Base-by-base conservation (phyloP, 2,329 filamentous ascomycete species). In the Spiromastix sp. region DNA sequence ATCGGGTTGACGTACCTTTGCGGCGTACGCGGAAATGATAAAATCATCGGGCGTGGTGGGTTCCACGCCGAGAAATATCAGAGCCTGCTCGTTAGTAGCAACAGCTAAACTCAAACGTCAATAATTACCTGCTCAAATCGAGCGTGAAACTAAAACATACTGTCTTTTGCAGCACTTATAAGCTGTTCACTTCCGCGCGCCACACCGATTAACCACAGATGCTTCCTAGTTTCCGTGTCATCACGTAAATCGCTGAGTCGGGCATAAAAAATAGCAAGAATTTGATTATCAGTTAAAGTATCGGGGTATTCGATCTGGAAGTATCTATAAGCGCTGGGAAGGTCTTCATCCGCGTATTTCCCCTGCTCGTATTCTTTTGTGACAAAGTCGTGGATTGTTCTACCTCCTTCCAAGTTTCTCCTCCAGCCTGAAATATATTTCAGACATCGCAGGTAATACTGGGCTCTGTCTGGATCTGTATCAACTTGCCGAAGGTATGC, bases 401-500 rank as follows among this genome's bases (percentile, higher is more conserved):
- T 39, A 27, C 72, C 67, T 49, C 71, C 77, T 21, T 66, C 57
- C 30, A 52, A 42, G 2, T 52, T 51, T 17, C 48, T 52, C 35
- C 77, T 64, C 12, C 71, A 67, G 16, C 60, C 59, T 11, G 72
- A 71, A 35, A 84, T 70, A 30, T 68, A 62, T 44, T 71, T 66
- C n/a, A 85, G 60, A 47, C 74, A 79, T 52, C 79, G 71, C 40
- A 82, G 67, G 51, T 82, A 83, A 49, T 75, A 74, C 2, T 75
- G 57, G 12, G 61, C 60, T 40, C 72, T 71, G 13, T 47, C 43
- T 13, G 68, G 65, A 50, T 83, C 75, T 33, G 66, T 68, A 6
- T 59, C 51, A 16, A 67, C 59, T 56, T 84, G 79, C 21, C 71
- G 65, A 16, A 73, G 63, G 49, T 74, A 83, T 3, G 76, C 73